Conservation (phyloP, 345 rosid species). For the Abelmoschus esculentus region DNA sequence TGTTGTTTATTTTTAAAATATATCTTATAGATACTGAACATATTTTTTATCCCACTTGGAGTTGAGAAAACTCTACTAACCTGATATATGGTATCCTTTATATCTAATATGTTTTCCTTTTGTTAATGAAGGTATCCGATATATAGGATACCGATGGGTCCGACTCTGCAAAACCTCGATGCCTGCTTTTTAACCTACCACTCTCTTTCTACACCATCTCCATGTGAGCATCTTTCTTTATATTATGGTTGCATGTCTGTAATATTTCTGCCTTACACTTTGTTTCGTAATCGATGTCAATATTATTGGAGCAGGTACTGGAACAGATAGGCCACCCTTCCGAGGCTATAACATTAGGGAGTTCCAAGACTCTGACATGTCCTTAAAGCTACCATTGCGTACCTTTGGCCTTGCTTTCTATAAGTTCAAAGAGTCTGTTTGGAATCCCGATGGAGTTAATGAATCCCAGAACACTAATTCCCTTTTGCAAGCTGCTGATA, state of each 20-base stretch:
- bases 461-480: conserved; percentile 51
- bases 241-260: not conserved
- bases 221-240: conserved; percentile 22
- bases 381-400: conserved; percentile 48
- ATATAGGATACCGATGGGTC: conserved; percentile 81
- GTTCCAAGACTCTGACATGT: conserved; percentile 18
- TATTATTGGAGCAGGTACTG: conserved; percentile 28
- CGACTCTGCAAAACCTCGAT: conserved; percentile 79
- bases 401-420: conserved; percentile 79
- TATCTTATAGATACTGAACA: no score
- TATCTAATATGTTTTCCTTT: not conserved
- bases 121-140: conserved; percentile 60
- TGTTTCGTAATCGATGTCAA: not conserved
- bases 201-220: conserved; percentile 41
- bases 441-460: conserved; percentile 49
- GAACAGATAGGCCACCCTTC: conserved; percentile 18
- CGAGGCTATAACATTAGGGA: conserved; percentile 24
- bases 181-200: conserved; percentile 85
- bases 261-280: not conserved
- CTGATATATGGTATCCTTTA: no score
- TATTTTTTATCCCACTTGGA: no score
- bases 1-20: no score
- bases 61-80: no score
- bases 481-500: conserved; percentile 53
- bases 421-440: conserved; percentile 65